Base-by-base conservation (phyloP, 2,329 filamentous ascomycete species). In the Exophiala aquamarina region DNA sequence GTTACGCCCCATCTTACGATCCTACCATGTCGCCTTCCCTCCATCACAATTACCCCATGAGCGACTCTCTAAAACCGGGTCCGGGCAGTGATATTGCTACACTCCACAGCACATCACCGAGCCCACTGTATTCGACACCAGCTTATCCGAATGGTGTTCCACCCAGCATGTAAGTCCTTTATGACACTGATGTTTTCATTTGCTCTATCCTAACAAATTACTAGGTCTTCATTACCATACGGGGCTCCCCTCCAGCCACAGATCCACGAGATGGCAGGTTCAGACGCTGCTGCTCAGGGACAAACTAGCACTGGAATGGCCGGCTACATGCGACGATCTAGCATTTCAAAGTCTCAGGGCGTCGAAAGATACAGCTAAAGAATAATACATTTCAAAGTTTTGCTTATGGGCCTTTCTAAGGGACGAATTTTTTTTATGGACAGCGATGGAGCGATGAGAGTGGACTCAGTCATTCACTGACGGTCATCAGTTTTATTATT, bases 341-440 rank as follows among this genome's bases (percentile, higher is more conserved):
- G 50, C 40, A 38, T 44, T 7, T 21, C 20, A 15, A 54, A 54
- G 19, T 32, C 33, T 8, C 31, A 37, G 3, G 49, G 45, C 1
- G 50, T 50, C 15, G 50, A 54, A 34, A 50, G 50, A n/a, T 54
- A 54, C 40, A 43, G 50, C n/a, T 54, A 35, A 50, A 26, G 23
- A 26, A 26, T 6, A 6, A 6, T 26, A 26, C 11, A 6, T 11
- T 6, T 6, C 23, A 6, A 11, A 26, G 6, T 6, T 26, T 26
- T 26, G 23, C 6, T 26, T 26, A 26, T 26, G 23, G 6, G 6
- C 11, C 11, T 26, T 26, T n/a, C n/a, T n/a, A n/a, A n/a, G n/a
- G n/a, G n/a, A 11, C 6, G 23, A 26, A 26, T 6, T 26, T 6
- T 26, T 26, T 26, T 6, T 26, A 26, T 26, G 6, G 23, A n/a